phyloP scores from a whole-genome alignment of 2,329 filamentous ascomycete genomes.

The Fusarium paranaense region DNA sequence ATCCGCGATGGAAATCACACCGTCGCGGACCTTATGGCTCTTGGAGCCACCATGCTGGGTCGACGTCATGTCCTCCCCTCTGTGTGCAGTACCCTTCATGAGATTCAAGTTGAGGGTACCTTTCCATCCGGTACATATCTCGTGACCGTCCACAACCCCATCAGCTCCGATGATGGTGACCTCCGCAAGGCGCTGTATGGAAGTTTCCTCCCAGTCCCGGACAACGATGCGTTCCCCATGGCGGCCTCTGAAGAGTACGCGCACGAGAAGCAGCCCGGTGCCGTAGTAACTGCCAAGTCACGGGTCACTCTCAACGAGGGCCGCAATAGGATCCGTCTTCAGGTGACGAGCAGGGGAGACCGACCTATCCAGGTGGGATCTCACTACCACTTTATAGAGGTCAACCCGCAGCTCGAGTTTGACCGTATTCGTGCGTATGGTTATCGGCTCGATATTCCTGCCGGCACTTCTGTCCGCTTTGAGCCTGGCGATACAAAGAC shows the following conservation, averaged over 20 bases:
- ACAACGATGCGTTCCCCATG: slow-evolving; percentile 74
- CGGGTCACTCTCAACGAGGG: slow-evolving; percentile 79
- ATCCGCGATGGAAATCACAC: slow-evolving; percentile 96
- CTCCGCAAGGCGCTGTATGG: slow-evolving; percentile 89
- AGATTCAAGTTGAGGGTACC: slow-evolving; percentile 94
- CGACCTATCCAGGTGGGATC: slow-evolving; percentile 92
- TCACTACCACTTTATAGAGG: slow-evolving; percentile 96
- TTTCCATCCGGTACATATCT: slow-evolving; percentile 92
- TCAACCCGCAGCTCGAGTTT: slow-evolving; percentile 90
- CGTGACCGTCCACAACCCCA: slow-evolving; percentile 92
- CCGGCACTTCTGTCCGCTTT: slow-evolving; percentile 92
- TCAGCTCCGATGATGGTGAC: slow-evolving; percentile 87
- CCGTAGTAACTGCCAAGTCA: slow-evolving; percentile 77
- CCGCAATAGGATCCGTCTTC: slow-evolving; percentile 77
- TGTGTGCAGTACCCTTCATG: slow-evolving; percentile 80
- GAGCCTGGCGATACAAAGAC: slow-evolving; percentile 94
- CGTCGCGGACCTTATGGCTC: slow-evolving; percentile 92
- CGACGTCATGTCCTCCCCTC: slow-evolving; percentile 90
- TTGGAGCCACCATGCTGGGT: slow-evolving; percentile 92
- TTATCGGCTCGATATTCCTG: slow-evolving; percentile 87
- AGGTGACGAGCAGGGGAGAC: slow-evolving; percentile 88
- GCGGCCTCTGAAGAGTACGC: slow-evolving; percentile 75
- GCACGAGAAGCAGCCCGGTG: slow-evolving; percentile 78
- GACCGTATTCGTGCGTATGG: slow-evolving; percentile 87
- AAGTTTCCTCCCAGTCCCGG: slow-evolving; percentile 86